Percentiles rank a stretch among this genome's conserved stretches.
Evolutionary conservation across 495 filamentous ascomycete genomes (phyloP).

Genomic region (Pseudoneurospora amorphoporcata): DNA sequence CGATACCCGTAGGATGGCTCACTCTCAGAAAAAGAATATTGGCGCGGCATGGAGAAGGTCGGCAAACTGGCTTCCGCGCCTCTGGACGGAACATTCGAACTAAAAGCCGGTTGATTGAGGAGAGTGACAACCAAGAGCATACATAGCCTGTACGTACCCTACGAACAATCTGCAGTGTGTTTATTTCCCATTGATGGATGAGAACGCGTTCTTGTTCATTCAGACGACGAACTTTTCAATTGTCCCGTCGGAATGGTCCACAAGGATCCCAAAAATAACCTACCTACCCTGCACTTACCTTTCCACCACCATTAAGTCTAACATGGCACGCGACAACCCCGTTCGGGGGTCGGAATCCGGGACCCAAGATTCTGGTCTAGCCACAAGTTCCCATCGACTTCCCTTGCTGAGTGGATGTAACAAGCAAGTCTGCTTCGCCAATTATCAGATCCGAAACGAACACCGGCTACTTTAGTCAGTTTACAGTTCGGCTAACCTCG

Average conservation of each 20-base stretch:
- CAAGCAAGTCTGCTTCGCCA: neutral
- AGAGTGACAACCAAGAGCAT: too few species aligned
- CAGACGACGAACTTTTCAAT: neutral
- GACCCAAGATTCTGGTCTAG: neutral
- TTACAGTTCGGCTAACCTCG: neutral
- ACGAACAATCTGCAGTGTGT: neutral
- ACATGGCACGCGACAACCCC: neutral
- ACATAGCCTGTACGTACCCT: neutral
- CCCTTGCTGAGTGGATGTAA: neutral
- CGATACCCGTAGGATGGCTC: conserved; percentile 2
- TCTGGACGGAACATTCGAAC: neutral
- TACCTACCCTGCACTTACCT: neutral
- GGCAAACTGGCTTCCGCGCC: neutral
- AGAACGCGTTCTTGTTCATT: neutral
- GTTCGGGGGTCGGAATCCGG: neutral
- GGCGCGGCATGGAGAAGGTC: neutral
- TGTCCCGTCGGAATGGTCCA: neutral
- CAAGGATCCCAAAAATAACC: neutral
- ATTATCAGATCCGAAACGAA: neutral
- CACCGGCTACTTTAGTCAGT: neutral
- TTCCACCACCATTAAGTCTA: neutral
- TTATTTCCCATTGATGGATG: neutral
- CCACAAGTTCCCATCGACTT: neutral
- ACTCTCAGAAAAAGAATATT: neutral
- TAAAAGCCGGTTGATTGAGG: neutral